A percentile compares a stretch with the other conserved stretches of the same genome.
These are phyloP conservation scores for Alternaria alternata DNA, from an alignment of 2,329 filamentous ascomycete species.

Conservation along the genomic window DNA sequence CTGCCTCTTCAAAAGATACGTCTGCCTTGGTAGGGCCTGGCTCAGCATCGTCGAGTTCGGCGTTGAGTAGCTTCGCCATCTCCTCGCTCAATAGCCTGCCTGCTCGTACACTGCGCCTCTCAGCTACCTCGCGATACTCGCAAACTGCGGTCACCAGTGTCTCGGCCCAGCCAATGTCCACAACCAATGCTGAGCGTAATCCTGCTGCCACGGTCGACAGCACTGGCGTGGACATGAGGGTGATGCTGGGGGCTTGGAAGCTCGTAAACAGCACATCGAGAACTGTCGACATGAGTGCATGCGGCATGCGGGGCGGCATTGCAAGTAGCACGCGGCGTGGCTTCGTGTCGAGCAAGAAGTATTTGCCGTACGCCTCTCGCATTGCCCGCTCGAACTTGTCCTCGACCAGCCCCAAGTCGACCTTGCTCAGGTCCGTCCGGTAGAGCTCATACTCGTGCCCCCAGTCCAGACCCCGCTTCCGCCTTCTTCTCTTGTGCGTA, in stretches of 20 bases:
- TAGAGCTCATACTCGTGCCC: slow-evolving; percentile 76
- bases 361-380: slow-evolving; percentile 83
- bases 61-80: slow-evolving; percentile 70
- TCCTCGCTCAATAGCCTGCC: slow-evolving; percentile 75
- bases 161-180: slow-evolving; percentile 94
- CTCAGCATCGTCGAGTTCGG: slow-evolving; percentile 49
- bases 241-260: slow-evolving; percentile 82
- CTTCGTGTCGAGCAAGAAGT: slow-evolving; percentile 74
- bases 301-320: slow-evolving; percentile 78
- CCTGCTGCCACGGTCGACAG: slow-evolving; percentile 81
- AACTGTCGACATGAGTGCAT: slow-evolving; percentile 77
- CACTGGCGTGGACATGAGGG: slow-evolving; percentile 78
- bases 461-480: slow-evolving; percentile 64
- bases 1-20: slow-evolving; percentile 75
- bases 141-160: slow-evolving; percentile 86
- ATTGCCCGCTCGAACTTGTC: slow-evolving; percentile 87
- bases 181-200: slow-evolving; percentile 81
- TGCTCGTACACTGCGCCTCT: slow-evolving; percentile 74
- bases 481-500: slow-evolving; percentile 58
- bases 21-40: slow-evolving; percentile 34
- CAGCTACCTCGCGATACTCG: slow-evolving; percentile 84
- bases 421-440: slow-evolving; percentile 73
- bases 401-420: slow-evolving; percentile 80
- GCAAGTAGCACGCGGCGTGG: slow-evolving; percentile 77
- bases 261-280: slow-evolving; percentile 81